These are phyloP conservation scores for Claviceps digitariae DNA, from an alignment of 2,329 filamentous ascomycete species.

Conservation along the genomic window DNA sequence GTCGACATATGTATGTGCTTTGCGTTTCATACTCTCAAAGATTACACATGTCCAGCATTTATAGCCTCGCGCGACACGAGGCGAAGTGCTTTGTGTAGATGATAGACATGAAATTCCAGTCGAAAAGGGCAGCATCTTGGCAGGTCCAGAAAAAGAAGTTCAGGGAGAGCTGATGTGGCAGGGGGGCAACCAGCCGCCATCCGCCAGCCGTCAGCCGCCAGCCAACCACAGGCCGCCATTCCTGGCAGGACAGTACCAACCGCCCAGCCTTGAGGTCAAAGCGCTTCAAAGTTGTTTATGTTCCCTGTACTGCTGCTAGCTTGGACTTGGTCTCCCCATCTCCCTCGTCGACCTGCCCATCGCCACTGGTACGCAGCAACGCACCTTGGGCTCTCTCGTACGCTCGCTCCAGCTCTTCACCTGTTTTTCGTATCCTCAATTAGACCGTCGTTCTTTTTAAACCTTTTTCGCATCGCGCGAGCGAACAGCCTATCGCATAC, in stretches of 20 bases:
- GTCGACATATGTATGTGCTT: background rate
- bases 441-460: background rate
- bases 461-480: background rate
- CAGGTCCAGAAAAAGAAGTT: background rate
- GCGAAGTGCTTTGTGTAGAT: background rate
- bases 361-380: background rate
- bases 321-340: background rate
- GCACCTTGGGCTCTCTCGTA: background rate
- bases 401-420: background rate
- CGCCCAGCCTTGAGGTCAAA: no score
- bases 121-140: background rate
- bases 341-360: background rate
- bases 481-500: background rate
- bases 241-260: background rate
- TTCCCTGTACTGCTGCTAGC: background rate
- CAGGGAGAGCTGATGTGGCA: background rate
- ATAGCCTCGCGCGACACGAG: background rate
- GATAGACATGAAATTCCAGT: background rate
- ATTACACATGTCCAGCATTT: background rate
- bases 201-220: background rate
- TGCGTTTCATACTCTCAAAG: background rate
- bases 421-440: background rate
- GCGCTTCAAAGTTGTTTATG: background rate
- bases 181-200: slow-evolving; percentile 1
- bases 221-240: slow-evolving; percentile 2